These are phyloP conservation scores for Corinectria fuckeliana DNA, from an alignment of 2,329 filamentous ascomycete species.

Conservation along the genomic window DNA sequence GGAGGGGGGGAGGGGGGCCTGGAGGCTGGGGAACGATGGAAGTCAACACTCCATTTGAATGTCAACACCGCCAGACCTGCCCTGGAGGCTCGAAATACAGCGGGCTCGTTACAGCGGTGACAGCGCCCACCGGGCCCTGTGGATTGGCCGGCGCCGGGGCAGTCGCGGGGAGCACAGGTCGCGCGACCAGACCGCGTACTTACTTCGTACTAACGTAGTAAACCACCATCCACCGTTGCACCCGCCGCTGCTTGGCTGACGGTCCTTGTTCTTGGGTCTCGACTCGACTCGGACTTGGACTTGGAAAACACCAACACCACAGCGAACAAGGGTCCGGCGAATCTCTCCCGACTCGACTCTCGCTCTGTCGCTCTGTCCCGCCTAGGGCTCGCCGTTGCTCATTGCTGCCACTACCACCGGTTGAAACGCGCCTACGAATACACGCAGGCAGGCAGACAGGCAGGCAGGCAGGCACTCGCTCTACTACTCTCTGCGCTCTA, in stretches of 20 bases:
- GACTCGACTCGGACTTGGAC: conserved; percentile 2
- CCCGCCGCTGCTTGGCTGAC: conserved; percentile 2
- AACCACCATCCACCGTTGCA: conserved; percentile 22
- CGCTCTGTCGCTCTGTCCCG: not conserved
- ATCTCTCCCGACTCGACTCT: no score
- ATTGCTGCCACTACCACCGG: not conserved
- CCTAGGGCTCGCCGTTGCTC: not conserved
- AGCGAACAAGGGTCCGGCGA: no score
- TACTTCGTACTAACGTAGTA: no score
- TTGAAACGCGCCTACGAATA: conserved; percentile 10
- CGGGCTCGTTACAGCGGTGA: not conserved
- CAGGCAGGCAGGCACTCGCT: no score
- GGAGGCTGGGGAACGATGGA: not conserved
- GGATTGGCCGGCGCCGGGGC: conserved; percentile 3
- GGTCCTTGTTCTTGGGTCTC: not conserved
- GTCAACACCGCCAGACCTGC: no score
- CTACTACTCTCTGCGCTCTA: not conserved
- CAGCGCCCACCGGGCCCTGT: not conserved
- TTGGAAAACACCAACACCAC: conserved; percentile 3
- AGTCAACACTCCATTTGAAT: no score
- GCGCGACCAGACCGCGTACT: conserved; percentile 43
- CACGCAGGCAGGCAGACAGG: no score
- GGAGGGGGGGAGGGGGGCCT: no score
- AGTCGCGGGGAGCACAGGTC: no score
- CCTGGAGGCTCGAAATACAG: not conserved